These are phyloP conservation scores for Ascocoryne sarcoides DNA, from an alignment of 2,329 filamentous ascomycete species.

Conservation along the genomic window DNA sequence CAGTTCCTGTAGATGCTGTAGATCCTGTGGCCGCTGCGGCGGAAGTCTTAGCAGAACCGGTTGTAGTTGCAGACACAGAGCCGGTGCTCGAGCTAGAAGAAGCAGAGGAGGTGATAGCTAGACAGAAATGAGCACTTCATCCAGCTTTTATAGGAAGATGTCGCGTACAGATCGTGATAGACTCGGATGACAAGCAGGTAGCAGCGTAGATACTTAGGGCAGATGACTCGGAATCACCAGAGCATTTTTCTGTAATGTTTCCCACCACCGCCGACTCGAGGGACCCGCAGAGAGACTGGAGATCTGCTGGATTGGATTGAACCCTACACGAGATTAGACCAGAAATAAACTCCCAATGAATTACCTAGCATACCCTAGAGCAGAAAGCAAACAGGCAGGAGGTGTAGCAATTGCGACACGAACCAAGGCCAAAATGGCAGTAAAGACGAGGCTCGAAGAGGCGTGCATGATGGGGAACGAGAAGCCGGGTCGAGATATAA, in stretches of 20 bases:
- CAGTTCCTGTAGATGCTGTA: conserved; percentile 10
- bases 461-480: conserved; percentile 16
- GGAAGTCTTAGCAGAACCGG: conserved; percentile 4
- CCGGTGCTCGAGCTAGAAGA: conserved; percentile 6
- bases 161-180: conserved; percentile 15
- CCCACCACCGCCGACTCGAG: conserved; percentile 7
- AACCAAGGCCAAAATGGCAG: conserved; percentile 14
- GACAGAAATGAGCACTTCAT: conserved; percentile 2
- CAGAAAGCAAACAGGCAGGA: conserved; percentile 23
- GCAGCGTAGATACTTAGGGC: conserved; percentile 14
- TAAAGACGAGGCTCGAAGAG: conserved; percentile 17
- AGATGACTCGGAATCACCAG: conserved; percentile 9
- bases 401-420: conserved; percentile 18
- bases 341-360: background rate
- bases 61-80: conserved; percentile 11
- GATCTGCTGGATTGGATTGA: conserved; percentile 17
- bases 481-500: conserved; percentile 7
- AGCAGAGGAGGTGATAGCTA: conserved; percentile 12
- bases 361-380: conserved; percentile 11
- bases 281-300: conserved; percentile 15
- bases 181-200: conserved; percentile 13
- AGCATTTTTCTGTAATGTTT: conserved; percentile 14
- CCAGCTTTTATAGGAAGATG: background rate
- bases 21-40: conserved; percentile 2
- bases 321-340: conserved; percentile 5